A percentile compares a stretch with the other conserved stretches of the same genome.
Conservation (phyloP, 1,284 basidiomycete genomes). For the Microbotryomycetes sp. region DNA sequence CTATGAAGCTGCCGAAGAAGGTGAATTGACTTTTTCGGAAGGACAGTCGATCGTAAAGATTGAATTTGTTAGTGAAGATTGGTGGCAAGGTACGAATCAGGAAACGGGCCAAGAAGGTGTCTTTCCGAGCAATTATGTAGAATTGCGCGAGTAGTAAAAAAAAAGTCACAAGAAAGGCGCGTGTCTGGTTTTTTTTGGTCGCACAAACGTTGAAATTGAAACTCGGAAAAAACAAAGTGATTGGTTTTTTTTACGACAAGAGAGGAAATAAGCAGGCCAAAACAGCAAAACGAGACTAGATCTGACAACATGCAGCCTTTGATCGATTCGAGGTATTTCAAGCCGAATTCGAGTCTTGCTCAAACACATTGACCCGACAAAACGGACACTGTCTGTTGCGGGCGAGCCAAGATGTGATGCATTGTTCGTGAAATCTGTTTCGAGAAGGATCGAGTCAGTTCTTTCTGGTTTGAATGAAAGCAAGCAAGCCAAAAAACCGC, state of each 20-base stretch:
- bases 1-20: slow-evolving; percentile 79
- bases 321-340: too few relatives aligned
- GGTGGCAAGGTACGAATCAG: slow-evolving; percentile 71
- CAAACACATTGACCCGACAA: slow-evolving; percentile 19
- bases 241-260: too few relatives aligned
- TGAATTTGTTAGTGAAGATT: slow-evolving; percentile 63
- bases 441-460: too few relatives aligned
- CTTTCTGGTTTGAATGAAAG: background rate
- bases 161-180: too few relatives aligned
- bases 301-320: too few relatives aligned
- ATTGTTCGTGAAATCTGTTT: slow-evolving; percentile 26
- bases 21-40: slow-evolving; percentile 74
- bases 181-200: too few relatives aligned
- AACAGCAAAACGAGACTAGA: too few relatives aligned
- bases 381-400: slow-evolving; percentile 19
- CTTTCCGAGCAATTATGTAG: slow-evolving; percentile 60
- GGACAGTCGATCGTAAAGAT: slow-evolving; percentile 68
- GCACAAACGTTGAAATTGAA: too few relatives aligned
- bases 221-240: too few relatives aligned
- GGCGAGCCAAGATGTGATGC: slow-evolving; percentile 23
- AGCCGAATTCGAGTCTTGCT: too few relatives aligned
- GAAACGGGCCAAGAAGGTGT: slow-evolving; percentile 33
- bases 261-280: too few relatives aligned
- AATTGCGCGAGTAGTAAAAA: slow-evolving; percentile 23
- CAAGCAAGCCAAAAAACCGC: background rate